Conservation (phyloP, 176 grass and related monocot species). For the Oryza meridionalis region DNA sequence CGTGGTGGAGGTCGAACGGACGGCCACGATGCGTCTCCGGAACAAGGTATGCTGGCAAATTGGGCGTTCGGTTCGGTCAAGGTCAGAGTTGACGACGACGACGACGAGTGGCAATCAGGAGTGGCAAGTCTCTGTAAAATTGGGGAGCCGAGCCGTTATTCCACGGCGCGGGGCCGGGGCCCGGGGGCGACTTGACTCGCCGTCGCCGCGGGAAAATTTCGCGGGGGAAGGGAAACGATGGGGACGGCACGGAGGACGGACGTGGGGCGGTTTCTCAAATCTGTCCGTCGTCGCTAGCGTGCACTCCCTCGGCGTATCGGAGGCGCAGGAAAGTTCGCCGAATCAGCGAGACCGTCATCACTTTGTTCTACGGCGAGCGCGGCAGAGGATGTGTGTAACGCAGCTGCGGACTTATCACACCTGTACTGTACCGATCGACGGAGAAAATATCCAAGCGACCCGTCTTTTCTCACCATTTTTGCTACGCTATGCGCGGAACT, state of each 20-base stretch:
- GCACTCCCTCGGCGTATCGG: background rate
- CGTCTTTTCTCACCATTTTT: too few relatives aligned
- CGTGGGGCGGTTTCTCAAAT: too few relatives aligned
- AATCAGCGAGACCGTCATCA: background rate
- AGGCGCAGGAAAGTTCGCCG: background rate
- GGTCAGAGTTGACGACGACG: constrained; percentile 5
- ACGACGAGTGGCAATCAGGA: background rate
- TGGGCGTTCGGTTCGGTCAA: background rate
- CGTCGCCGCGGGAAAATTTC: background rate
- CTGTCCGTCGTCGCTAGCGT: background rate
- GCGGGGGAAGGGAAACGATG: background rate
- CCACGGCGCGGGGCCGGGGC: background rate
- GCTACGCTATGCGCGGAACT: too few relatives aligned
- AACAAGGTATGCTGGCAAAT: background rate
- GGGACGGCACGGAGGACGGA: background rate
- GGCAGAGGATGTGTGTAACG: too few relatives aligned
- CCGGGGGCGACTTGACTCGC: constrained; percentile 16
- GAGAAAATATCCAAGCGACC: too few relatives aligned
- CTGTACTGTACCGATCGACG: too few relatives aligned
- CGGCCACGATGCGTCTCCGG: background rate
- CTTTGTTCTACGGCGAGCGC: background rate
- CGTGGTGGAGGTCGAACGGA: background rate
- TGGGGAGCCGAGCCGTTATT: background rate
- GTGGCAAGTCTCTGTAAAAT: background rate
- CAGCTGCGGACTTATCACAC: too few relatives aligned